phyloP scores from a whole-genome alignment of 1,284 basidiomycete species.

The Lentinula novae-zelandiae region DNA sequence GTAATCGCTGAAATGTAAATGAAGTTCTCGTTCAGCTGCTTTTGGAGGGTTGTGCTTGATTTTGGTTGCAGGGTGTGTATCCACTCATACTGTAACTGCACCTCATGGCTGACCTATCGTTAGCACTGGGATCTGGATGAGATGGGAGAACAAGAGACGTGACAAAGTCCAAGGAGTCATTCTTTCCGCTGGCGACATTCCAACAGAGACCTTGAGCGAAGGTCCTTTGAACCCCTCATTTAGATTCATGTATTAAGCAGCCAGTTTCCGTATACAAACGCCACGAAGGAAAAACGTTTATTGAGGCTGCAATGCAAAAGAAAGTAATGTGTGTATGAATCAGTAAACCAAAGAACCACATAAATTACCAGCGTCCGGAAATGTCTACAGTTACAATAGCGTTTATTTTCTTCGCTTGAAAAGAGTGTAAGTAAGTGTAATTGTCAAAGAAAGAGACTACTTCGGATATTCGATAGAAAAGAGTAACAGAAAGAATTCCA shows the following conservation, averaged over 20 bases:
- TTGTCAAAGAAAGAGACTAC: not conserved
- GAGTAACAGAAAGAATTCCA: not conserved
- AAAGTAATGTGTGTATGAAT: not conserved
- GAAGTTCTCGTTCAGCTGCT: conserved; percentile 24
- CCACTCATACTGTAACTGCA: not conserved
- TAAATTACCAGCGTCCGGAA: not conserved
- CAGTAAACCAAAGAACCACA: not conserved
- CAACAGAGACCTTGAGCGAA: conserved; percentile 39
- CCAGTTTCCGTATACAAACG: not conserved
- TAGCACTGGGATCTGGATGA: conserved; percentile 37
- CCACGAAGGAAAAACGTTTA: not conserved
- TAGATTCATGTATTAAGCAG: conserved; percentile 41
- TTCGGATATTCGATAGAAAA: not conserved
- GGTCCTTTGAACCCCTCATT: conserved; percentile 39
- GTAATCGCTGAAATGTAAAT: too few species aligned
- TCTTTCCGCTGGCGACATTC: conserved; percentile 38
- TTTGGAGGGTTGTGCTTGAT: conserved; percentile 40
- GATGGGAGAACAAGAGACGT: conserved; percentile 36
- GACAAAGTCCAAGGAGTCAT: conserved; percentile 41
- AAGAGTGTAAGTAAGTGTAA: not conserved
- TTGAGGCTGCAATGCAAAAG: not conserved
- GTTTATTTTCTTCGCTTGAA: not conserved
- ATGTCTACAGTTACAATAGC: not conserved
- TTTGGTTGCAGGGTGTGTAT: conserved; percentile 30
- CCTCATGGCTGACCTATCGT: not conserved